phyloP scores from a whole-genome alignment of 139 green algal species.

The Microglena sp. region DNA sequence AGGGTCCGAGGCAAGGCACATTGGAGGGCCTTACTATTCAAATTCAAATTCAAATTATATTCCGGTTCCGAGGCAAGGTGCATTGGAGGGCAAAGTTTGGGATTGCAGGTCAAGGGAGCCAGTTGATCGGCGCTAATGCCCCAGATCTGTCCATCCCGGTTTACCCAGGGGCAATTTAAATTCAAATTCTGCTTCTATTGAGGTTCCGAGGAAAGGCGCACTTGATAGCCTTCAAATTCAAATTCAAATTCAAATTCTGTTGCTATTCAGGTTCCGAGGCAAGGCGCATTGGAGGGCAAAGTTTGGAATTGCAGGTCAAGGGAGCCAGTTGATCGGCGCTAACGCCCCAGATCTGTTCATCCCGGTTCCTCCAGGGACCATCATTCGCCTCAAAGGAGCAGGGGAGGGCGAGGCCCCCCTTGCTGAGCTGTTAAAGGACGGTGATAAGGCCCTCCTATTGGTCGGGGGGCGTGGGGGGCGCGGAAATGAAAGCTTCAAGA shows the following conservation, averaged over 20 bases:
- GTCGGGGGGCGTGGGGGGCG: slow-evolving; percentile 78
- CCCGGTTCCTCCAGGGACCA: slow-evolving; percentile 77
- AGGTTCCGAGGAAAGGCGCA: too few species aligned
- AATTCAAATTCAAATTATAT: too few species aligned
- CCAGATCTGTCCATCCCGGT: slow-evolving; percentile 70
- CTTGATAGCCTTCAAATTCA: too few species aligned
- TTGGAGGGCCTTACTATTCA: too few species aligned
- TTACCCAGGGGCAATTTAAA: too few species aligned
- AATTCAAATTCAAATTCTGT: too few species aligned
- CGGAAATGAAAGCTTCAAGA: slow-evolving; percentile 93
- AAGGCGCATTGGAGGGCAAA: slow-evolving; percentile 40
- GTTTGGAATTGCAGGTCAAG: slow-evolving; percentile 20
- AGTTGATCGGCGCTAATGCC: slow-evolving; percentile 63
- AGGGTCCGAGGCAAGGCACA: too few species aligned
- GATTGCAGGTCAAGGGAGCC: slow-evolving; percentile 18
- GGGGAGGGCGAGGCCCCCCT: slow-evolving; percentile 17
- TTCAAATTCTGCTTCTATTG: too few species aligned
- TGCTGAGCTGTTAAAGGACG: slow-evolving; percentile 23
- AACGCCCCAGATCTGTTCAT: slow-evolving; percentile 70
- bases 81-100: slow-evolving; percentile 40
- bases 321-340: slow-evolving; percentile 54
- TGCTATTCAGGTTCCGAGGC: too few species aligned
- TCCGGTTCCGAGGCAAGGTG: too few species aligned
- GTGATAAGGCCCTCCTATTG: slow-evolving; percentile 66
- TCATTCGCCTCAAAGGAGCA: slow-evolving; percentile 62